These are phyloP conservation scores for Kurtzmaniella quercitrusa DNA, from an alignment of 1,139 yeast species.

Conservation along the genomic window DNA sequence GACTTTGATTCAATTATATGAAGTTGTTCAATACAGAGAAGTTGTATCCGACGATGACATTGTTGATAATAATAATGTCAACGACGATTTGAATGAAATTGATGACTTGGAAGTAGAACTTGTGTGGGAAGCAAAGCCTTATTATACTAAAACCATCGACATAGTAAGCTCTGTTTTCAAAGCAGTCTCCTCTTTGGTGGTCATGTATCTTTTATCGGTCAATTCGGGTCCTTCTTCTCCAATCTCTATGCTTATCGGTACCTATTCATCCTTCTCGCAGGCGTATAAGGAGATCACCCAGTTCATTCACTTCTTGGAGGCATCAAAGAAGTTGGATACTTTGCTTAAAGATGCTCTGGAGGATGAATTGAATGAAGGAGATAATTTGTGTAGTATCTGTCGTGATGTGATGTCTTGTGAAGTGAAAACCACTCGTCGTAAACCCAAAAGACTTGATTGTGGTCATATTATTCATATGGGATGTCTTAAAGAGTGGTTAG, in stretches of 20 bases:
- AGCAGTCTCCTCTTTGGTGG: slow-evolving; percentile 27
- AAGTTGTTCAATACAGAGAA: slow-evolving; percentile 34
- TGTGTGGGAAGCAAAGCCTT: slow-evolving; percentile 69
- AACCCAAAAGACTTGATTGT: slow-evolving; percentile 76
- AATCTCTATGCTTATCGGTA: slow-evolving; percentile 62
- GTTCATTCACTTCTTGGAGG: slow-evolving; percentile 52
- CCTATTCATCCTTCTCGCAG: slow-evolving; percentile 50
- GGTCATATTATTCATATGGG: slow-evolving; percentile 88
- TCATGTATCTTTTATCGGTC: slow-evolving; percentile 35
- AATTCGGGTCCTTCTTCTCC: slow-evolving; percentile 61
- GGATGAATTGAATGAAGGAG: slow-evolving; percentile 57
- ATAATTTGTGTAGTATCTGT: slow-evolving; percentile 74
- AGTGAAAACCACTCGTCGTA: slow-evolving; percentile 32
- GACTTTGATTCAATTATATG: slow-evolving; percentile 53
- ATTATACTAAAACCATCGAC: slow-evolving; percentile 57
- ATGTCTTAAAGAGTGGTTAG: slow-evolving; percentile 91
- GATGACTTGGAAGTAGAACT: slow-evolving; percentile 52
- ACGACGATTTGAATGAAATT: slow-evolving; percentile 11
- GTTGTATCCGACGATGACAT: too few species aligned
- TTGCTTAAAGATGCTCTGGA: slow-evolving; percentile 58
- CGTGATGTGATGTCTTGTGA: slow-evolving; percentile 66
- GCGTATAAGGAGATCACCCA: slow-evolving; percentile 49
- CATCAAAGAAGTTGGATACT: slow-evolving; percentile 62
- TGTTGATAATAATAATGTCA: slow-evolving; percentile 7
- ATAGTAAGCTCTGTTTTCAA: slow-evolving; percentile 44